phyloP scores from a whole-genome alignment of 148 eudicot species.

The Hydrangea macrophylla region DNA sequence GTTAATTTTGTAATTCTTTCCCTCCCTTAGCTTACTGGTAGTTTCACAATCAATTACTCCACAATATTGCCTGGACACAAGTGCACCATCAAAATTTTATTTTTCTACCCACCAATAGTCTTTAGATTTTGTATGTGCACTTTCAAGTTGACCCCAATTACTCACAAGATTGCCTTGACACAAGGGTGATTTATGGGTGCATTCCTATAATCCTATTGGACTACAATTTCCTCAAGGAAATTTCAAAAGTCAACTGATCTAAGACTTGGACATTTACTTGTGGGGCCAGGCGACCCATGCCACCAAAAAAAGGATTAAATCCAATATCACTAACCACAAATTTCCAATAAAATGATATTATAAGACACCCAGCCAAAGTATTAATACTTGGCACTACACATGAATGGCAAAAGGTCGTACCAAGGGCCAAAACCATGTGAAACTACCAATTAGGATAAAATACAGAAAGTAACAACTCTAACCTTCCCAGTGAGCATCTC shows the following conservation, averaged over 20 bases:
- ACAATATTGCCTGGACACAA: too few species aligned
- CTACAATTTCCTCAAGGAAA: too few species aligned
- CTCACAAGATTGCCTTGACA: too few species aligned
- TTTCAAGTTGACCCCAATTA: too few species aligned
- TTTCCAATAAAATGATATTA: background rate
- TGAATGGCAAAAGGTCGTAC: background rate
- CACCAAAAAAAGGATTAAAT: background rate
- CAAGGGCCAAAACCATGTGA: background rate
- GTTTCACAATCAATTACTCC: background rate
- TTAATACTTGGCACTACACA: background rate
- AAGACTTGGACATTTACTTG: background rate
- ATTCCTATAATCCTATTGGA: too few species aligned
- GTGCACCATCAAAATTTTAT: background rate
- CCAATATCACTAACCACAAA: background rate
- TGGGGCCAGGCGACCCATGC: background rate
- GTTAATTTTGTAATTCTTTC: too few species aligned
- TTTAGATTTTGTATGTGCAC: too few species aligned
- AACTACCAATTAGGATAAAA: background rate
- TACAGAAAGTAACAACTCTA: background rate
- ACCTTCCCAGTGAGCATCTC: constrained; percentile 98
- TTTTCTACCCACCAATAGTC: too few species aligned
- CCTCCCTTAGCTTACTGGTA: background rate
- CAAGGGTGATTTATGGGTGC: background rate
- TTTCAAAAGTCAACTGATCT: background rate
- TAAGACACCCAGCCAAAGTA: background rate